These are phyloP conservation scores for Penium margaritaceum DNA, from an alignment of 139 green algal genomes.

Conservation along the genomic window DNA sequence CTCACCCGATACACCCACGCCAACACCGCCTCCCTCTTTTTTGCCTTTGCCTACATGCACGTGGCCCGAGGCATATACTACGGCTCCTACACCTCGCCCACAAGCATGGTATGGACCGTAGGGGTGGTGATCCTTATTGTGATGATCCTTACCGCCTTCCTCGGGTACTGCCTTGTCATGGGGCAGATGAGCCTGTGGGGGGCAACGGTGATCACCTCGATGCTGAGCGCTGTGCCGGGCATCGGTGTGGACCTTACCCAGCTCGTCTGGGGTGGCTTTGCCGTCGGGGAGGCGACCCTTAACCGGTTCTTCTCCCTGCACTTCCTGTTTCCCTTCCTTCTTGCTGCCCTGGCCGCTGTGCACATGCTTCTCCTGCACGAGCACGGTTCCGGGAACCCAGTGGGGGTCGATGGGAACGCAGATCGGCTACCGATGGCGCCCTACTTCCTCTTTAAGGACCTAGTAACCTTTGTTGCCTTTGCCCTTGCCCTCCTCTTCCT, in stretches of 20 bases:
- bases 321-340: neutral
- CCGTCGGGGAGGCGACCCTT: neutral
- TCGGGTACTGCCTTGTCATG: constrained; percentile 52
- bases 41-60: neutral
- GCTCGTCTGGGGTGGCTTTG: neutral
- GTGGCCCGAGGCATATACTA: neutral
- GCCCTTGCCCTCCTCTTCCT: neutral
- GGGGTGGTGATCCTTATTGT: neutral
- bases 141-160: neutral
- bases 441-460: neutral
- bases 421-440: neutral
- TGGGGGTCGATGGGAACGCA: neutral
- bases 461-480: neutral
- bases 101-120: neutral
- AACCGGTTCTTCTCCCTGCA: neutral
- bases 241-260: constrained; percentile 41
- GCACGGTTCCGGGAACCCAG: neutral
- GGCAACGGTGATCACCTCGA: constrained; percentile 58
- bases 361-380: neutral
- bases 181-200: constrained; percentile 58
- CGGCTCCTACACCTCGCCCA: neutral
- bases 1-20: constrained; percentile 60
- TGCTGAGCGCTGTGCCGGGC: constrained; percentile 53
- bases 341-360: neutral
- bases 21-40: constrained; percentile 10